Conservation (phyloP, 1,284 basidiomycete genomes). For the Termitomyces sp. region DNA sequence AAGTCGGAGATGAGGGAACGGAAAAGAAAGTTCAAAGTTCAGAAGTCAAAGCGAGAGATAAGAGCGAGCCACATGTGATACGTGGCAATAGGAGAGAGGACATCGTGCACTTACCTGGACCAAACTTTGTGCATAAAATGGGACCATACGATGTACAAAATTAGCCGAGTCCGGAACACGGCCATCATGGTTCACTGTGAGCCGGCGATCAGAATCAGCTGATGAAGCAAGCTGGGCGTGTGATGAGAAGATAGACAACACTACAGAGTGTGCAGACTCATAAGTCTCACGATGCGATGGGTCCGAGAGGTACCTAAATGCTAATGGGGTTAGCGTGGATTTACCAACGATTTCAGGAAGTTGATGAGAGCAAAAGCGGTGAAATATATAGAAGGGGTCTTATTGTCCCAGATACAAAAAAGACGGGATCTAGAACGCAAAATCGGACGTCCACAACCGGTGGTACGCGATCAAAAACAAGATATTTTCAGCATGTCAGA, state of each 20-base stretch:
- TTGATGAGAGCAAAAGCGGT: not conserved
- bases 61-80: not conserved
- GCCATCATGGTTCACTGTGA: constrained; percentile 1
- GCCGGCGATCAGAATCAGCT: constrained; percentile 3
- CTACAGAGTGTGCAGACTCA: constrained; percentile 72
- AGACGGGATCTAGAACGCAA: not conserved
- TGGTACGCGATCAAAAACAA: not conserved
- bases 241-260: constrained; percentile 62
- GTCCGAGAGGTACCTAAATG: constrained; percentile 47
- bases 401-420: not conserved
- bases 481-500: not conserved
- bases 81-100: constrained; percentile 1
- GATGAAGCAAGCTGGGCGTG: constrained; percentile 35
- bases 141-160: constrained; percentile 53
- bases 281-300: constrained; percentile 60
- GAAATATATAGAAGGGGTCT: not conserved
- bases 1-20: not conserved
- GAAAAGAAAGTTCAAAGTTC: constrained; percentile 2
- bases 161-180: constrained; percentile 13
- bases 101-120: constrained; percentile 47
- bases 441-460: not conserved
- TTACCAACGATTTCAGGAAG: not conserved
- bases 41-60: not conserved
- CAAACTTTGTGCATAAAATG: constrained; percentile 61
- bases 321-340: constrained; percentile 13